A percentile compares a stretch with the other conserved stretches of the same genome.
Conservation (phyloP, 2,329 filamentous ascomycete genomes). For the Nothopassalora personata region DNA sequence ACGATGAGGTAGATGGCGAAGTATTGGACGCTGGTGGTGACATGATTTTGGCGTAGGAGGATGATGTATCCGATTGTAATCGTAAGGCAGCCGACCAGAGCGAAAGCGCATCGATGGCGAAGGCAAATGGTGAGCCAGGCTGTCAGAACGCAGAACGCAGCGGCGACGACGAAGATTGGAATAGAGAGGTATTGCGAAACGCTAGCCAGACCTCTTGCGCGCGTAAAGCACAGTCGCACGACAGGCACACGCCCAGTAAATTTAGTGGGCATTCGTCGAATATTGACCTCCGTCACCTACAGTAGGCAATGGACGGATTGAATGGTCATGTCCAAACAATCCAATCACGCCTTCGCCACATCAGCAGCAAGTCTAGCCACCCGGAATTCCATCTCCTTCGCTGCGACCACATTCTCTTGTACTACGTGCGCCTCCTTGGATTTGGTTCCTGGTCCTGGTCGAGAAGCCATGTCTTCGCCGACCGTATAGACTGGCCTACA, state of each 20-base stretch:
- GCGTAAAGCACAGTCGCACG: too few species aligned
- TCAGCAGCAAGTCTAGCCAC: constrained; percentile 48
- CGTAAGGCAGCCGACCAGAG: constrained; percentile 26
- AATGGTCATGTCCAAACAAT: constrained; percentile 52
- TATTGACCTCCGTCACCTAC: too few species aligned
- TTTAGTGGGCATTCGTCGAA: too few species aligned
- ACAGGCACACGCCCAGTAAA: too few species aligned
- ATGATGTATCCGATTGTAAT: constrained; percentile 49
- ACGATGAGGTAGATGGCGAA: constrained; percentile 53
- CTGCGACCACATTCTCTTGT: constrained; percentile 5
- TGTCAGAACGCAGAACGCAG: constrained; percentile 16
- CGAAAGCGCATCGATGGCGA: constrained; percentile 28
- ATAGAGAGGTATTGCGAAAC: constrained; percentile 35
- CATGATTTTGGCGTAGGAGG: constrained; percentile 45
- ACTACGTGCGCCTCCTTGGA: too few species aligned
- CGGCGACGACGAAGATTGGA: constrained; percentile 34
- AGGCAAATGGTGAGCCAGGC: constrained; percentile 19
- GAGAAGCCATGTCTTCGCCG: too few species aligned
- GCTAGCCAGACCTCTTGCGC: constrained; percentile 2
- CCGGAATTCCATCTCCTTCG: constrained; percentile 48
- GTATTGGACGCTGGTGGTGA: constrained; percentile 49
- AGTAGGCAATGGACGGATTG: too few species aligned
- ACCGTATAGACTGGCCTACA: too few species aligned
- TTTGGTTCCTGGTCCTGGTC: too few species aligned
- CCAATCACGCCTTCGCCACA: constrained; percentile 44